Evolutionary conservation across 1,139 yeast genomes (phyloP).

Genomic region (Arxiozyma telluris): DNA sequence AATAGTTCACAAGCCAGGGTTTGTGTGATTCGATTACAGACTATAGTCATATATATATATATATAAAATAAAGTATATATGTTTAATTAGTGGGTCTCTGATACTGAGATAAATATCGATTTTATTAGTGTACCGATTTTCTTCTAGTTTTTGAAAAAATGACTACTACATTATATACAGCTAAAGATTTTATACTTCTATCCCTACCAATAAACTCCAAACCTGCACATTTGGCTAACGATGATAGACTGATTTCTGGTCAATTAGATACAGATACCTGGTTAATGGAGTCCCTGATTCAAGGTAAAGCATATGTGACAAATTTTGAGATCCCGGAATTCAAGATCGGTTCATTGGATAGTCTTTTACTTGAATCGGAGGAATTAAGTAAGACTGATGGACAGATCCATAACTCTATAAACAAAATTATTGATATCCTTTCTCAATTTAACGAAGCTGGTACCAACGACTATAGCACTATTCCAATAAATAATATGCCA

Average conservation of each 20-base stretch:
- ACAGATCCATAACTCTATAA: constrained; percentile 59
- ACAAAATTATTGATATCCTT: constrained; percentile 70
- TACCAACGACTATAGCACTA: constrained; percentile 40
- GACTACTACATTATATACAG: constrained; percentile 22
- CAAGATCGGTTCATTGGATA: constrained; percentile 91
- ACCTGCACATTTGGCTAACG: constrained; percentile 29
- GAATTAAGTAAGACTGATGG: constrained; percentile 74
- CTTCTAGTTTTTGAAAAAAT: background rate
- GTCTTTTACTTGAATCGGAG: constrained; percentile 82
- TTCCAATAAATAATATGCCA: constrained; percentile 41
- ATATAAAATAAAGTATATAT: too few species aligned
- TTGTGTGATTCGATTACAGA: background rate
- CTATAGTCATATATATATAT: too few species aligned
- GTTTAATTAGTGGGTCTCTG: background rate
- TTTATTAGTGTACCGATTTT: background rate
- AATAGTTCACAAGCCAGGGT: too few species aligned
- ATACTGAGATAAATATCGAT: background rate
- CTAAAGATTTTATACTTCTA: constrained; percentile 33
- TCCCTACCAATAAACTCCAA: constrained; percentile 43
- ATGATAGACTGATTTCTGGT: constrained; percentile 25
- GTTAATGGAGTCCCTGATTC: constrained; percentile 31
- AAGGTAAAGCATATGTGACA: constrained; percentile 31
- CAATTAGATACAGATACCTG: constrained; percentile 34
- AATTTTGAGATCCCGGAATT: constrained; percentile 67
- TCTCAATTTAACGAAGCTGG: constrained; percentile 40